Evolutionary conservation across 345 rosid genomes (phyloP), one percentile per base, ranked within the genome.

Genomic region (Eucalyptus pumila): DNA sequence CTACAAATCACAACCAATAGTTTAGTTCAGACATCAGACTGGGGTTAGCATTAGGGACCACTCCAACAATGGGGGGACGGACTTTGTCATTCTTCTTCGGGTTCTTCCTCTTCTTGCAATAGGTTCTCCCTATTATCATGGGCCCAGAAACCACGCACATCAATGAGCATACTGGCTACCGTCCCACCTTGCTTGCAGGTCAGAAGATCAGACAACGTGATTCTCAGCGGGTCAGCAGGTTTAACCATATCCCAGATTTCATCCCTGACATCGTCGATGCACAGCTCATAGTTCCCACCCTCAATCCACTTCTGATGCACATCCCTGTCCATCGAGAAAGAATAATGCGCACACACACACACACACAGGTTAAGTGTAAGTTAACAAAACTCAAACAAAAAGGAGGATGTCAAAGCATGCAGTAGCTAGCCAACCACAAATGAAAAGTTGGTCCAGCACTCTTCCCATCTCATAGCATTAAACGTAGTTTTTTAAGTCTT

Each of bases 191-290:
- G 99, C 89, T 97, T 98, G 93, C 99, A 98, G 30, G 92, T 65
- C 65, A 98, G 96, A 87, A 98, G 95, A 92, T 98, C 99, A 1
- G 94, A 88, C 87, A 96, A 91, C 4, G 97, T 94, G 87, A 98
- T 95, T 92, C 62, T 94, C 86, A 98, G 91, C 1, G 96, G 96
- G 91, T 98, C 99, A 76, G 92, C 92, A 56, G 99, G 99, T 93
- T 98, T 98, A 87, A 98, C 99, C 99, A 98, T 98, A 89, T 98
- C 99, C 99, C 99, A 97, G 88, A 97, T 97, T 92, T 98, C 99
- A 87, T 97, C 99, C 91, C 99, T 93, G 17, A 98, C 99, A 89
- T 97, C 99, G 81, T 97, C 99, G 5, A 98, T 98, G 87, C 99
- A 97, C 62, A 98, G 89, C 90, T 98, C 99, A 50, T 97, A 98